A percentile compares a stretch with the other conserved stretches of the same genome.
phyloP scores from a whole-genome alignment of 2,329 filamentous ascomycete genomes.

The Fusarium annulatum region DNA sequence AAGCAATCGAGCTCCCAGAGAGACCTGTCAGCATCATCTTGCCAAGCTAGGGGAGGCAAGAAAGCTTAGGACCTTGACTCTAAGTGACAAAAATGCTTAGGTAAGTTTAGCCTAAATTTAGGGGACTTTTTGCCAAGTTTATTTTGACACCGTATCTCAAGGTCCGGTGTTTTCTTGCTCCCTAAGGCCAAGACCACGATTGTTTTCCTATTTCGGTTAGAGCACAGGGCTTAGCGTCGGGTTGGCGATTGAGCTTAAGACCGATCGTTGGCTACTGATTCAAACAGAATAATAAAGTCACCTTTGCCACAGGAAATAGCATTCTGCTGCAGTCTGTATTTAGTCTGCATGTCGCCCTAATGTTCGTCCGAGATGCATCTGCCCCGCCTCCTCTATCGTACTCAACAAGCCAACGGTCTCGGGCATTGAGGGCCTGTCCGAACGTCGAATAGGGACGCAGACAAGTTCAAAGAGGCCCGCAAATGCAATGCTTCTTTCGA shows the following conservation, averaged over 20 bases:
- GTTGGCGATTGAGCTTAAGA: neutral
- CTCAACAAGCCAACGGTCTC: neutral
- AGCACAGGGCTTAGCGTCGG: neutral
- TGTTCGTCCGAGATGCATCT: neutral
- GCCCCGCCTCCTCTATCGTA: neutral
- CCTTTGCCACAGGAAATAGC: rapidly evolving
- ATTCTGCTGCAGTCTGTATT: neutral
- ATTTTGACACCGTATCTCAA: too few relatives aligned
- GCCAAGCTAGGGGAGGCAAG: neutral
- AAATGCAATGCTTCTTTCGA: neutral
- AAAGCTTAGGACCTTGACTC: too few relatives aligned
- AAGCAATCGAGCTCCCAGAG: constrained; percentile 8
- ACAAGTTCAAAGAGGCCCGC: neutral
- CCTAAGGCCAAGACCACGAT: constrained; percentile 19
- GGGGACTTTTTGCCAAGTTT: too few relatives aligned
- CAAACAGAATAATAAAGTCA: neutral
- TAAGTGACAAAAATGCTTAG: too few relatives aligned
- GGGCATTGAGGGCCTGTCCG: neutral
- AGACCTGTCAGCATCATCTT: constrained; percentile 3
- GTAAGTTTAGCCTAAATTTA: too few relatives aligned
- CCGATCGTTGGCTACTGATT: rapidly evolving
- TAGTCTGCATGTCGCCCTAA: neutral
- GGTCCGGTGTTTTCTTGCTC: too few relatives aligned
- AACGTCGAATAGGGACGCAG: neutral
- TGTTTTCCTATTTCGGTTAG: constrained; percentile 44